These are phyloP conservation scores for Gracilaria domingensis DNA, from an alignment of 23 red algal genomes.

Conservation along the genomic window DNA sequence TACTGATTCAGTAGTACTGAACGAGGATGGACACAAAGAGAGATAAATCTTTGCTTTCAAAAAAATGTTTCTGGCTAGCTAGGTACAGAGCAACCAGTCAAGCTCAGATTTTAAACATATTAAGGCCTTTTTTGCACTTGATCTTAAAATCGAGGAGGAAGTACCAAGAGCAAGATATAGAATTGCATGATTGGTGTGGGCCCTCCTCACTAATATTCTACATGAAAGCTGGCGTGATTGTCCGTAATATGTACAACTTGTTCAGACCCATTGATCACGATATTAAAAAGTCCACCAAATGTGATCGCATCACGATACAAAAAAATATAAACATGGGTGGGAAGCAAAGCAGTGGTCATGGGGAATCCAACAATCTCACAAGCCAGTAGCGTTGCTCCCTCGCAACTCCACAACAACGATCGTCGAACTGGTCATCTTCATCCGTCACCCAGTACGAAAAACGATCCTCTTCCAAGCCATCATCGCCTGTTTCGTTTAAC, in stretches of 20 bases:
- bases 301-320: background rate
- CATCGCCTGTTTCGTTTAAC: conserved; percentile 43
- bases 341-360: background rate
- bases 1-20: too few species aligned
- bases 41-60: too few species aligned
- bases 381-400: conserved; percentile 32
- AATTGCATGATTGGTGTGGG: too few species aligned
- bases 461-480: conserved; percentile 41
- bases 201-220: too few species aligned
- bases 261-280: background rate
- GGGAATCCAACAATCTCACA: conserved; percentile 31
- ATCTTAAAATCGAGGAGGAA: too few species aligned
- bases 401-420: conserved; percentile 21
- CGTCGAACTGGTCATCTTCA: conserved; percentile 38
- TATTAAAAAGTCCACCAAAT: background rate
- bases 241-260: background rate
- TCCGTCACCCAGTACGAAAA: conserved; percentile 60
- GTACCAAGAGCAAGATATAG: too few species aligned
- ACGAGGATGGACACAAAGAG: too few species aligned
- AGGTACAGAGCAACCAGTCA: too few species aligned
- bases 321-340: background rate
- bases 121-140: too few species aligned
- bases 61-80: too few species aligned
- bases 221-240: background rate
- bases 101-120: too few species aligned